phyloP scores from a whole-genome alignment of 2,329 filamentous ascomycete species.

The Claviceps pazoutovae region DNA sequence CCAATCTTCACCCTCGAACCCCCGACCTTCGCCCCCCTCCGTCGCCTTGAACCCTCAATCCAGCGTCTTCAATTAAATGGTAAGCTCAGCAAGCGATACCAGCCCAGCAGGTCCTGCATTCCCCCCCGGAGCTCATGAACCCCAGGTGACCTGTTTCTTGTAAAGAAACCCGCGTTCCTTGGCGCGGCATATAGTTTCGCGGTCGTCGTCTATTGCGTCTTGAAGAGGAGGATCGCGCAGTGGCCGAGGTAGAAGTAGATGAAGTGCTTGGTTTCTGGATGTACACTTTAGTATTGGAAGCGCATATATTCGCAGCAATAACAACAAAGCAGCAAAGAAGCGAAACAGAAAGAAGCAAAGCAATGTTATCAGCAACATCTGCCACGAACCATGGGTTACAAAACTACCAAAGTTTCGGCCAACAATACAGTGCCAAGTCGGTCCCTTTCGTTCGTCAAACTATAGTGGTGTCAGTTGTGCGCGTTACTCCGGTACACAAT shows the following conservation, averaged over 20 bases:
- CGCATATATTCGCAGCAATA: too few species aligned
- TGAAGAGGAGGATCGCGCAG: slow-evolving; percentile 96
- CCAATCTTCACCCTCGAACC: too few species aligned
- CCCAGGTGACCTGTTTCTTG: neutral
- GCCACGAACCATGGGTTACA: slow-evolving; percentile 74
- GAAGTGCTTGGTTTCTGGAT: slow-evolving; percentile 92
- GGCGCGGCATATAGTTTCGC: neutral
- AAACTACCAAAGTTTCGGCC: slow-evolving; percentile 98
- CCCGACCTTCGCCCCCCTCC: too few species aligned
- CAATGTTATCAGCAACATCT: neutral
- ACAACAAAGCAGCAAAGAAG: too few species aligned
- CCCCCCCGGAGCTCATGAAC: neutral
- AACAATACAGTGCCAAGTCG: slow-evolving; percentile 98
- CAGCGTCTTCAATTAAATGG: too few species aligned
- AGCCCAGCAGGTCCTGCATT: neutral
- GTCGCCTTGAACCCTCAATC: too few species aligned
- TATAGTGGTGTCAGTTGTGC: slow-evolving; percentile 22
- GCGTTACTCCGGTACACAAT: neutral
- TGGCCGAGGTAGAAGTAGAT: slow-evolving; percentile 99
- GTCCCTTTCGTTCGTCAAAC: slow-evolving; percentile 95
- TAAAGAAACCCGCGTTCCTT: neutral
- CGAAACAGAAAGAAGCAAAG: too few species aligned
- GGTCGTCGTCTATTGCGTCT: slow-evolving; percentile 60
- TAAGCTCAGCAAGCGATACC: neutral
- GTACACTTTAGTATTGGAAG: neutral